Evolutionary conservation across 805 yeast genomes (phyloP).

Genomic region (Wickerhamiella siamensis): DNA sequence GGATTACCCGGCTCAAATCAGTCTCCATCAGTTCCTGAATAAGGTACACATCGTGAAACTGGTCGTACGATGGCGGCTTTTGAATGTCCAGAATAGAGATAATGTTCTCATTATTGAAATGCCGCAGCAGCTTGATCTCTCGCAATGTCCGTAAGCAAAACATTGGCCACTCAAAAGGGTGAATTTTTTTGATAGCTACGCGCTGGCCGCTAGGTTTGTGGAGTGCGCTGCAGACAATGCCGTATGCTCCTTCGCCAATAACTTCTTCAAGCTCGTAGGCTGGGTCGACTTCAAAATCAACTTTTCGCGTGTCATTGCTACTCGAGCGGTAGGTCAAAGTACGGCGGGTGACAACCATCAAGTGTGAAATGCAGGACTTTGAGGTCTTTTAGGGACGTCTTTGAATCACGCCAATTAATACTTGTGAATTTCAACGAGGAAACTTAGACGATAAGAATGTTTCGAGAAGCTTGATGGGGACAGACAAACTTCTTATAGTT

Average conservation of each 20-base stretch:
- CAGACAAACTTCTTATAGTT: too few relatives aligned
- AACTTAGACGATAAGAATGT: too few relatives aligned
- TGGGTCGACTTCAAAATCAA: conserved; percentile 68
- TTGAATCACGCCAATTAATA: too few relatives aligned
- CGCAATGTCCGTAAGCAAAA: conserved; percentile 79
- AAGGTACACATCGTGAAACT: conserved; percentile 75
- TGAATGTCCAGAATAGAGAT: conserved; percentile 82
- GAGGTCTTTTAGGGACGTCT: too few relatives aligned
- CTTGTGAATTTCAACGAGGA: too few relatives aligned
- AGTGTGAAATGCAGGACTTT: too few relatives aligned
- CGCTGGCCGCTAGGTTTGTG: conserved; percentile 74
- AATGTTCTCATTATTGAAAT: conserved; percentile 88
- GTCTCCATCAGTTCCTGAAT: conserved; percentile 87
- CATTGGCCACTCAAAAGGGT: conserved; percentile 81
- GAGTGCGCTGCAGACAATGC: conserved; percentile 76
- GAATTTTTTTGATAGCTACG: conserved; percentile 92
- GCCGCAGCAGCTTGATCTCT: conserved; percentile 75
- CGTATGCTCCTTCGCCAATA: conserved; percentile 94
- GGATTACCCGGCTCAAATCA: conserved; percentile 93
- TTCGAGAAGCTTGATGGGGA: too few relatives aligned
- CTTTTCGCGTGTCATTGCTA: conserved; percentile 24
- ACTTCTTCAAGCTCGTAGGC: conserved; percentile 75
- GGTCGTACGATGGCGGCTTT: conserved; percentile 59
- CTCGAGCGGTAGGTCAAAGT: conserved; percentile 11
- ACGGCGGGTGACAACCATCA: neutral